These are phyloP conservation scores for Laetiporus sulphureus DNA, from an alignment of 1,284 basidiomycete species.

Conservation along the genomic window DNA sequence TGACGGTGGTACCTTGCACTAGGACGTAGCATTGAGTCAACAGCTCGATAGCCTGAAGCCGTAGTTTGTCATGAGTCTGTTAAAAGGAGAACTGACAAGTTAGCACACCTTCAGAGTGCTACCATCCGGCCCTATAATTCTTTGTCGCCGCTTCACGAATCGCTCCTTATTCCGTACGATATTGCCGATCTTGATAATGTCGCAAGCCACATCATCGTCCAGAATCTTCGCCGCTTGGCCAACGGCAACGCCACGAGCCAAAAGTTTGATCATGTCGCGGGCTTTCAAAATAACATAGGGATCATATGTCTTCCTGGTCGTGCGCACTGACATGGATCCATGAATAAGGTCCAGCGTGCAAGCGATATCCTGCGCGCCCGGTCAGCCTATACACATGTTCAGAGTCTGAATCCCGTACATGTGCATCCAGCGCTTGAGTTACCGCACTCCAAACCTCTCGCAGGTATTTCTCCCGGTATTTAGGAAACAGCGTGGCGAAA, in stretches of 20 bases:
- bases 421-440: slow-evolving; percentile 79
- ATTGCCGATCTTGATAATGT: slow-evolving; percentile 97
- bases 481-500: slow-evolving; percentile 97
- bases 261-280: slow-evolving; percentile 91
- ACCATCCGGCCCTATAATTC: slow-evolving; percentile 96
- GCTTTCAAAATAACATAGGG: slow-evolving; percentile 96
- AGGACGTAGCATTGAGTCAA: slow-evolving; percentile 96
- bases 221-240: slow-evolving; percentile 87
- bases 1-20: slow-evolving; percentile 97
- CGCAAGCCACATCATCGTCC: slow-evolving; percentile 87
- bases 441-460: slow-evolving; percentile 93
- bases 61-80: neutral
- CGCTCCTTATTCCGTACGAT: slow-evolving; percentile 94
- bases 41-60: slow-evolving; percentile 87
- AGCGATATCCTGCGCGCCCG: slow-evolving; percentile 75
- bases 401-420: no score
- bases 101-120: slow-evolving; percentile 85
- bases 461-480: slow-evolving; percentile 96
- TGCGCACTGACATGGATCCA: slow-evolving; percentile 95
- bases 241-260: slow-evolving; percentile 85
- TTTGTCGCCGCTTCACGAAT: slow-evolving; percentile 93
- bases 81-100: slow-evolving; percentile 3
- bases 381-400: no score
- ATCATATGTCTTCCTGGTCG: slow-evolving; percentile 95
- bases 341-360: slow-evolving; percentile 95